These are phyloP conservation scores for Apiotrichum siamense DNA, from an alignment of 1,284 basidiomycete species.

Conservation along the genomic window DNA sequence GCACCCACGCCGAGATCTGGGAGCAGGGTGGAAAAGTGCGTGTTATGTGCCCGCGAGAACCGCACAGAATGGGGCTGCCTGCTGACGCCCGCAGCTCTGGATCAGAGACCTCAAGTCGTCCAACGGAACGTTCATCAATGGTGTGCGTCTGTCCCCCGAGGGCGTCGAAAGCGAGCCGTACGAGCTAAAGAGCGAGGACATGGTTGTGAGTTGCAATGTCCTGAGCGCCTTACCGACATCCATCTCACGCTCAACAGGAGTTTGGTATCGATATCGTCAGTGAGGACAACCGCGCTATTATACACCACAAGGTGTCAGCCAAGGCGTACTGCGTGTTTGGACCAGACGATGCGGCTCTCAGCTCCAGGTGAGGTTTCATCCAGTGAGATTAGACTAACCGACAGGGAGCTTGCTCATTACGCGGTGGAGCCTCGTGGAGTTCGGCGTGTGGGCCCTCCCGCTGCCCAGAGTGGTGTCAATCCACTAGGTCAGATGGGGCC, in stretches of 20 bases:
- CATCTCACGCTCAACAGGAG: constrained; percentile 57
- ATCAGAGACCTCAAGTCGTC: constrained; percentile 99
- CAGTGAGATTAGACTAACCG: not conserved
- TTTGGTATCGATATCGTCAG: constrained; percentile 98
- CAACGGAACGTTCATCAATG: constrained; percentile 98
- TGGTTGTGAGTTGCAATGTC: constrained; percentile 57
- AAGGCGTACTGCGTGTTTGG: constrained; percentile 83
- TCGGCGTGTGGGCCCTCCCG: constrained; percentile 8
- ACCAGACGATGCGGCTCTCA: constrained; percentile 64
- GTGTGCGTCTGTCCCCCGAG: constrained; percentile 83
- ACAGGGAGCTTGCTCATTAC: constrained; percentile 42
- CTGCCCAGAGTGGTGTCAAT: constrained; percentile 11
- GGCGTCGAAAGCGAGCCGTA: constrained; percentile 88
- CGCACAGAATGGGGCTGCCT: not conserved
- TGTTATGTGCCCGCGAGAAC: too few relatives aligned
- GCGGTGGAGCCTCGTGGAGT: constrained; percentile 30
- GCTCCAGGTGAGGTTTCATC: constrained; percentile 34
- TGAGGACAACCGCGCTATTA: constrained; percentile 96
- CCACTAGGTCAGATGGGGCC: constrained; percentile 26
- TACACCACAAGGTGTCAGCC: constrained; percentile 97
- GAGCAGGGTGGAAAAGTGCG: constrained; percentile 77
- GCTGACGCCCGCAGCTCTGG: constrained; percentile 60
- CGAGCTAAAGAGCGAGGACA: constrained; percentile 90
- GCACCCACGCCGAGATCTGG: constrained; percentile 98
- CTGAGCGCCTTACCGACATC: not conserved